Evolutionary conservation across 345 rosid species (phyloP).

Genomic region (Brassica napus): DNA sequence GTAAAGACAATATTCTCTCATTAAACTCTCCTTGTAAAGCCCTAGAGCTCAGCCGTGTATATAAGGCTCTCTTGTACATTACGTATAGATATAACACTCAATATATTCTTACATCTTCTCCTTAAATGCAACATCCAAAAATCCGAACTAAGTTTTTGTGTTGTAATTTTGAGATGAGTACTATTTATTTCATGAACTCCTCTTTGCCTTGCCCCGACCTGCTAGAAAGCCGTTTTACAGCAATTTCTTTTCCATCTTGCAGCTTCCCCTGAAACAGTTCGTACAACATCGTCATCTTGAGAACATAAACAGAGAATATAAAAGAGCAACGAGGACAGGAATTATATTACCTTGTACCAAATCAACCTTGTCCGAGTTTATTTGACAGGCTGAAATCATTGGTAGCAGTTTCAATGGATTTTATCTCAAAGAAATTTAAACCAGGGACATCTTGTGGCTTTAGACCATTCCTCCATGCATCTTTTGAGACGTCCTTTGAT

Average conservation of each 20-base stretch:
- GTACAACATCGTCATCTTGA: neutral
- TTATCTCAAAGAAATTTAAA: constrained; percentile 12
- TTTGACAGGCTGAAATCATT: constrained; percentile 24
- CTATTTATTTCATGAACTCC: constrained; percentile 48
- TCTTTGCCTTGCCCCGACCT: constrained; percentile 46
- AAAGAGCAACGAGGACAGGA: neutral
- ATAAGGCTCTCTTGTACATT: no score
- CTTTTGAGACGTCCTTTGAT: neutral
- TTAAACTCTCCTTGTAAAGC: no score
- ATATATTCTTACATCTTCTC: constrained; percentile 9
- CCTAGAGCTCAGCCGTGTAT: no score
- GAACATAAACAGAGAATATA: neutral
- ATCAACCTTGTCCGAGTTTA: constrained; percentile 41
- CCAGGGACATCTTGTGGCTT: neutral
- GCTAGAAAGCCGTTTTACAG: constrained; percentile 50
- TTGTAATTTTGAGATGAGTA: constrained; percentile 53
- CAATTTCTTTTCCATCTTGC: constrained; percentile 43
- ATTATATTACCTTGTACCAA: constrained; percentile 33
- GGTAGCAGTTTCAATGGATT: constrained; percentile 22
- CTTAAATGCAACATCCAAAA: constrained; percentile 54
- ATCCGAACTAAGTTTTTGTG: constrained; percentile 57
- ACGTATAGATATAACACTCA: no score
- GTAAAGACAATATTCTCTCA: no score
- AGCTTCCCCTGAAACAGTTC: constrained; percentile 36
- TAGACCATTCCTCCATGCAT: neutral